Base-by-base conservation (phyloP, 768 basidiomycete genomes). In the Lactarius trivialis region DNA sequence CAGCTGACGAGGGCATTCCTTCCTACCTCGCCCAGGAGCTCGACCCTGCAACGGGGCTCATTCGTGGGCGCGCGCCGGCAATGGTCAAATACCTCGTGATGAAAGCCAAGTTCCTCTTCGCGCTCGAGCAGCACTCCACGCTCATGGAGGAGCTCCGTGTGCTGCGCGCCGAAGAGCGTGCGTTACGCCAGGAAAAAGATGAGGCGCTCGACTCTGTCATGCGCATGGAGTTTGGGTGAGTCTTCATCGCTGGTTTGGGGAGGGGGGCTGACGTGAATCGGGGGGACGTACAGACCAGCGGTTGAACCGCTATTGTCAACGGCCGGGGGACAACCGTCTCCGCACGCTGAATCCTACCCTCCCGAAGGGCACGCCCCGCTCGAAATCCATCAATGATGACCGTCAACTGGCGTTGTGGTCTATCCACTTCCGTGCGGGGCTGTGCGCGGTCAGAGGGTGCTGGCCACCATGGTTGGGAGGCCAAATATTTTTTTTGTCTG, bases 51-150 rank as follows among this genome's bases (percentile, higher is more conserved):
- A 89, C 85, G 0, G 83, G 85, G 1, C 73, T 82, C n/a, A 81
- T 91, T 4, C 71, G 82, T 68, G 89, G 88, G 1, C 81, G 86
- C n/a, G 75, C 84, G n/a, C 86, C 83, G 0, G 75, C 78, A 33
- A 83, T 86, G 76, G 82, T 85, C 37, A 85, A 84, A 78, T 95
- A 94, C 71, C 77, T 84, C 75, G 65, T 79, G 75, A 74, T 82
- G 78, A 90, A 94, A 70, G 92, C 93, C 7, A 93, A 92, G 69
- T 80, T 87, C 71, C 77, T 76, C 55, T 88, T 85, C 69, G 85
- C 83, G 15, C 64, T 86, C 33, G 81, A 87, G 60, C 84, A 89
- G 68, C 85, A 91, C 64, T 83, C 83, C 34, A 75, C 76, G 34
- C 75, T 94, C 41, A 73, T 81, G 33, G 82, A 85, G 65, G 88